Conservation (phyloP, 306 rosid genomes). For the Acacia confusa region DNA sequence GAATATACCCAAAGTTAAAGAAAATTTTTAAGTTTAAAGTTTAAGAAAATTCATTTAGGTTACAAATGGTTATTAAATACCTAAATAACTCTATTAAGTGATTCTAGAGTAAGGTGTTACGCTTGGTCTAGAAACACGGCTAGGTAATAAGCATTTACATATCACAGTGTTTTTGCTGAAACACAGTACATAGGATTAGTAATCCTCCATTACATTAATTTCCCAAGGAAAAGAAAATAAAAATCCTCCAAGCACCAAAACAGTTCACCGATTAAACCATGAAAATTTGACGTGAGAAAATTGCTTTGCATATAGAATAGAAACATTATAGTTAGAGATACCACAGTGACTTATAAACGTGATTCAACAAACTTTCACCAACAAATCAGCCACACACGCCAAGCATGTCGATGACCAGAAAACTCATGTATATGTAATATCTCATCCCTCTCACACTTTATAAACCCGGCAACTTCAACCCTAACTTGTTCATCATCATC, state of each 20-base stretch:
- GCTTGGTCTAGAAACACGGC: too few relatives aligned
- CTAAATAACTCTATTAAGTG: too few relatives aligned
- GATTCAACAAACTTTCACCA: constrained; percentile 62
- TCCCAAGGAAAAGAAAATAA: too few relatives aligned
- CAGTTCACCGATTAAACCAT: not conserved
- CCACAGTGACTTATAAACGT: constrained; percentile 28
- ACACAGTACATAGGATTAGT: too few relatives aligned
- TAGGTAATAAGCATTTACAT: too few relatives aligned
- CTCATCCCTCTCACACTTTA: constrained; percentile 21
- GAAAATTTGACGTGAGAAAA: not conserved
- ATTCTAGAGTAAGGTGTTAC: too few relatives aligned
- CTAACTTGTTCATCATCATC: not conserved
- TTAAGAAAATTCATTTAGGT: too few relatives aligned
- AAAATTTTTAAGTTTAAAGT: too few relatives aligned
- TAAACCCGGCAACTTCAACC: not conserved
- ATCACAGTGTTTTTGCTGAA: too few relatives aligned
- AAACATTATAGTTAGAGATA: constrained; percentile 32
- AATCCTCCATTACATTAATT: too few relatives aligned
- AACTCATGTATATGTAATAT: not conserved
- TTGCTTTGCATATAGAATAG: not conserved
- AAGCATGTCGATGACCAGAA: constrained; percentile 32
- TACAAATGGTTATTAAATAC: too few relatives aligned
- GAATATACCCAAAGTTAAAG: too few relatives aligned
- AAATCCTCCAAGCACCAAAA: not conserved
- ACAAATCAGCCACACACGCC: constrained; percentile 41